Percentiles rank a stretch among this genome's conserved stretches.
phyloP scores from a whole-genome alignment of 2,329 filamentous ascomycete genomes.

The Trichoderma sp. region DNA sequence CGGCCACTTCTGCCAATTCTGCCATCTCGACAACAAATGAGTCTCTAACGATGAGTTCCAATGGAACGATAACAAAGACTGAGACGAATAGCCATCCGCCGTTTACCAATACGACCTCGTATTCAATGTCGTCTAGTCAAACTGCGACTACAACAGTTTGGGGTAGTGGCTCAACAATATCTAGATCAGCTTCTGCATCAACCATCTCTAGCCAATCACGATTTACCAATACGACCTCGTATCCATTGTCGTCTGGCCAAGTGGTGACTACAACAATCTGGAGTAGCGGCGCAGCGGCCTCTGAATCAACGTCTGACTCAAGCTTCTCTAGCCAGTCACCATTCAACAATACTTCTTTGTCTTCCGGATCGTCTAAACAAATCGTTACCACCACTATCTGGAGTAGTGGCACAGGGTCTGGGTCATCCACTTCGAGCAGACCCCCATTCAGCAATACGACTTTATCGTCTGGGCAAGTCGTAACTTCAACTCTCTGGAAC shows the following conservation, averaged over 20 bases:
- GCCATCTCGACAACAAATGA: neutral
- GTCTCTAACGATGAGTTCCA: neutral
- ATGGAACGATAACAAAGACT: slow-evolving; percentile 14
- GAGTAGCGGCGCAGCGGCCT: neutral
- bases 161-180: neutral
- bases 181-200: slow-evolving; percentile 17
- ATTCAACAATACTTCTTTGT: neutral
- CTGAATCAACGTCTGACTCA: slow-evolving; percentile 11
- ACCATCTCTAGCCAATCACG: neutral
- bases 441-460: neutral
- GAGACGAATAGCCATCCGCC: slow-evolving; percentile 27
- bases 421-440: neutral
- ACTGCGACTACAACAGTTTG: slow-evolving; percentile 16
- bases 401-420: slow-evolving; percentile 18
- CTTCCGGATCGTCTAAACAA: neutral
- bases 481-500: slow-evolving; percentile 12
- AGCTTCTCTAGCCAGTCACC: neutral
- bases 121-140: neutral
- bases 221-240: neutral
- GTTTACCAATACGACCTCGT: slow-evolving; percentile 31
- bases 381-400: slow-evolving; percentile 16
- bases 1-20: slow-evolving; percentile 10
- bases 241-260: neutral
- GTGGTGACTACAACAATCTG: slow-evolving; percentile 16
- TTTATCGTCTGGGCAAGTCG: neutral